Evolutionary conservation across 768 basidiomycete genomes (phyloP), one percentile per base, ranked within the genome.

Genomic region (Nevesoporus exiguus): DNA sequence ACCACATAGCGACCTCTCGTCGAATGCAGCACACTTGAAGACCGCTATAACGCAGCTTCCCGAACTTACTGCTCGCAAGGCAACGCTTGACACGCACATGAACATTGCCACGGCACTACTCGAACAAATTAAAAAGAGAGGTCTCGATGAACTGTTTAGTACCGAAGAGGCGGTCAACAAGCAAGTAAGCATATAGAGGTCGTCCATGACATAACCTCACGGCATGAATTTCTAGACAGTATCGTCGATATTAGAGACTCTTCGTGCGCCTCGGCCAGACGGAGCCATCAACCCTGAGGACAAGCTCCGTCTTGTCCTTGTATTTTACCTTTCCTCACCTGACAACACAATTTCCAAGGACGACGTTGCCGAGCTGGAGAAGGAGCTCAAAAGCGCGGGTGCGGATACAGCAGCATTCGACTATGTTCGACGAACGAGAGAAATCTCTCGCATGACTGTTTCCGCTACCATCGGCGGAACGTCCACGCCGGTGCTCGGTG

Each of bases 11-110:
- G 97, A 99, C 66, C 79, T 98, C 25, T 86, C 93, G 2, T 84
- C 91, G 29, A 98, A 98, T 70, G 94, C 97, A 3, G 79, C 92
- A 7, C 90, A 98, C 69, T 75, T 99, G 47, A 98, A 98, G 74
- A 93, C 93, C 0, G 97, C 97, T 8, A 97, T 99, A 66, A 98
- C 95, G 2, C 92, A 94, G 57, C 77, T 99, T 19, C 97, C 97
- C 2, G 97, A 98, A 68, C 76, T 99, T 47, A 98, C 96, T 5
- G 94, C 97, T 4, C 84, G 97, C 39, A 99, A 99, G 65, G 91
- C 93, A 30, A 95, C 91, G 1, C 80, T 99, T 24, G 97, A 99
- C 69, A 93, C 95, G 3, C 97, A 99, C 68, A 98, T 99, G 95
- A 98, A 98, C 72, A 96, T 99, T 52, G 96, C 96, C 34, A 97